Evolutionary conservation across 495 filamentous ascomycete species (phyloP).

Genomic region (Annulohypoxylon moriforme): DNA sequence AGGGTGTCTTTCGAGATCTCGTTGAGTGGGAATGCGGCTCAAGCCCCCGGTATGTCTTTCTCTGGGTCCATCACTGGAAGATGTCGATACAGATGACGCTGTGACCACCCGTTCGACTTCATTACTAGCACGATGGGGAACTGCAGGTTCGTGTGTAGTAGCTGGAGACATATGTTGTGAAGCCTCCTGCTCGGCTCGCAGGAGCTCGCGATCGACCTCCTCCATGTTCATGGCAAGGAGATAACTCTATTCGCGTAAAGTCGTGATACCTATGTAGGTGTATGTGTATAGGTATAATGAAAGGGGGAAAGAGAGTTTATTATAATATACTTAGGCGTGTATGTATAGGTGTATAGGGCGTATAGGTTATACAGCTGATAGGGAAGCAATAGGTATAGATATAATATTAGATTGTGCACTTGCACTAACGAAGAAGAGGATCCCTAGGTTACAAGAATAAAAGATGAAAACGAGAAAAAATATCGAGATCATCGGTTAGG

Average conservation of each 20-base stretch:
- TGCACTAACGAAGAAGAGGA: slow-evolving; percentile 7
- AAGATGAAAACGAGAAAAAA: slow-evolving; percentile 19
- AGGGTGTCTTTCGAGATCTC: slow-evolving; percentile 76
- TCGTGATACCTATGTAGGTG: not conserved
- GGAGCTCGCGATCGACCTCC: slow-evolving; percentile 64
- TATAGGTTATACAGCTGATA: slow-evolving; percentile 1
- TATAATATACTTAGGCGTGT: not conserved
- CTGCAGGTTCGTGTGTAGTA: slow-evolving; percentile 33
- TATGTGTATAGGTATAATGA: not conserved
- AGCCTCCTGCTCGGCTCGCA: slow-evolving; percentile 59
- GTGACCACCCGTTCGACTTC: slow-evolving; percentile 63
- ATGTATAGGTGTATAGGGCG: not conserved
- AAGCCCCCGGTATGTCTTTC: slow-evolving; percentile 51
- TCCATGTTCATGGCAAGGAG: slow-evolving; percentile 53
- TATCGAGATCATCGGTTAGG: slow-evolving; percentile 12
- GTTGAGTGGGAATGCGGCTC: slow-evolving; percentile 70
- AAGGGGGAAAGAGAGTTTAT: not conserved
- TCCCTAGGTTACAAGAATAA: slow-evolving; percentile 10
- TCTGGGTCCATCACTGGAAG: slow-evolving; percentile 47
- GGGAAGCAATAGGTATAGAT: not conserved
- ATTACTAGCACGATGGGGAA: slow-evolving; percentile 50
- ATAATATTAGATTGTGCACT: slow-evolving; percentile 23
- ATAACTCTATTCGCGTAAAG: not conserved
- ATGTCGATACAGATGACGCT: slow-evolving; percentile 62
- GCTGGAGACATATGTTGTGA: slow-evolving; percentile 30